phyloP scores from a whole-genome alignment of 768 basidiomycete genomes.

The Leccinum rimulosum region DNA sequence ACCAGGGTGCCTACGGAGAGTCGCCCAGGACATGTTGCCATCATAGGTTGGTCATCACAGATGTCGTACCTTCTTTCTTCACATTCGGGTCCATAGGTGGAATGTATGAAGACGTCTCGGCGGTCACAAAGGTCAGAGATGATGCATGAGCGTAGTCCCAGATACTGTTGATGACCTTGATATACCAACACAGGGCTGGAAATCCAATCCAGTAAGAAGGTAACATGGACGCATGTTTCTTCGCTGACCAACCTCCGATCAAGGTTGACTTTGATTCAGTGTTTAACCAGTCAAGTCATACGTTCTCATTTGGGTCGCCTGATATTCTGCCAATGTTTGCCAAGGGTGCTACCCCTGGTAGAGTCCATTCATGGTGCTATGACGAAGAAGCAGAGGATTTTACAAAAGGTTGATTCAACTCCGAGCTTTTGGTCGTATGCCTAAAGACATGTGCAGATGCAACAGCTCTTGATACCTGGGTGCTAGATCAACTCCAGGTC shows the following conservation, averaged over 20 bases:
- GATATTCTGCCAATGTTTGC: constrained; percentile 89
- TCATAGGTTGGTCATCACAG: constrained; percentile 55
- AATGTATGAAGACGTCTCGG: constrained; percentile 90
- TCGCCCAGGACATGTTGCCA: constrained; percentile 84
- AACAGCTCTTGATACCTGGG: constrained; percentile 75
- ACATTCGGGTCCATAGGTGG: constrained; percentile 48
- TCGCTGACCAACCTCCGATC: constrained; percentile 4
- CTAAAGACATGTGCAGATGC: constrained; percentile 50
- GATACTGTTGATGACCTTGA: constrained; percentile 6
- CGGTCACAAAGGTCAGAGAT: constrained; percentile 70
- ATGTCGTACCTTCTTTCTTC: neutral
- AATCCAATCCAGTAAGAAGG: constrained; percentile 66
- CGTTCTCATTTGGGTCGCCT: constrained; percentile 84
- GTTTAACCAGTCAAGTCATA: constrained; percentile 76
- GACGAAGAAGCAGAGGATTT: constrained; percentile 80
- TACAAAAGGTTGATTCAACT: constrained; percentile 58
- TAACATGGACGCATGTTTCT: neutral
- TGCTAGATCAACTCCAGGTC: constrained; percentile 60
- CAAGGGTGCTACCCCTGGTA: constrained; percentile 65
- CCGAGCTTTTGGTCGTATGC: neutral
- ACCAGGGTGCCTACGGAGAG: constrained; percentile 88
- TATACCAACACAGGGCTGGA: constrained; percentile 62
- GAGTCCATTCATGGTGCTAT: constrained; percentile 75
- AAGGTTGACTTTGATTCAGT: constrained; percentile 82
- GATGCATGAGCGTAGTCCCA: neutral